Evolutionary conservation across 179 eudicot genomes (phyloP).

Genomic region (Silene noctiflora): DNA sequence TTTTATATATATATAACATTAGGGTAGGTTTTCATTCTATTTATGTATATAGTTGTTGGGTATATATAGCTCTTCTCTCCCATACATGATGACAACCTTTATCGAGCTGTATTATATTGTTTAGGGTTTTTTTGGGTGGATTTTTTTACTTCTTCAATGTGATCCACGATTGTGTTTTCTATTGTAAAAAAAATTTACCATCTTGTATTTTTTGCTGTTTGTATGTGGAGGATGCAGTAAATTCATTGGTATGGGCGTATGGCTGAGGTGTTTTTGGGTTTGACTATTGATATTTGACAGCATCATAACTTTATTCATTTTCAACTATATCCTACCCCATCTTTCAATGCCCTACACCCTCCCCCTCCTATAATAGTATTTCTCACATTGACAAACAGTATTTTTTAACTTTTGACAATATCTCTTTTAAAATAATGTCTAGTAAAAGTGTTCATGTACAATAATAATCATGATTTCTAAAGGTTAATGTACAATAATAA

Average conservation of each 20-base stretch:
- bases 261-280: conserved; percentile 11
- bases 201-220: neutral
- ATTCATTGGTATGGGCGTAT: neutral
- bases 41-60: neutral
- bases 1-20: too few relatives aligned
- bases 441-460: too few relatives aligned
- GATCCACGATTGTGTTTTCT: neutral
- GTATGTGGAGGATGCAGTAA: conserved; percentile 21
- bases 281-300: conserved; percentile 17
- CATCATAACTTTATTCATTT: neutral
- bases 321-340: conserved; percentile 20
- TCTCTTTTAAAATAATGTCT: too few relatives aligned
- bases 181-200: too few relatives aligned
- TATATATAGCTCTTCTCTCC: neutral
- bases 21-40: neutral
- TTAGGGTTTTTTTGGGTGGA: neutral
- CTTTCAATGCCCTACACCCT: conserved; percentile 22
- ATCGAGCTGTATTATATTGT: neutral
- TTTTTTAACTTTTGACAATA: too few relatives aligned
- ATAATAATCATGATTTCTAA: too few relatives aligned
- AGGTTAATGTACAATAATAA: too few relatives aligned
- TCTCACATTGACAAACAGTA: neutral
- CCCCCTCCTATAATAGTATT: too few relatives aligned
- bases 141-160: neutral
- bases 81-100: neutral